phyloP scores from a whole-genome alignment of 768 basidiomycete genomes.

The Boletus speciosus region DNA sequence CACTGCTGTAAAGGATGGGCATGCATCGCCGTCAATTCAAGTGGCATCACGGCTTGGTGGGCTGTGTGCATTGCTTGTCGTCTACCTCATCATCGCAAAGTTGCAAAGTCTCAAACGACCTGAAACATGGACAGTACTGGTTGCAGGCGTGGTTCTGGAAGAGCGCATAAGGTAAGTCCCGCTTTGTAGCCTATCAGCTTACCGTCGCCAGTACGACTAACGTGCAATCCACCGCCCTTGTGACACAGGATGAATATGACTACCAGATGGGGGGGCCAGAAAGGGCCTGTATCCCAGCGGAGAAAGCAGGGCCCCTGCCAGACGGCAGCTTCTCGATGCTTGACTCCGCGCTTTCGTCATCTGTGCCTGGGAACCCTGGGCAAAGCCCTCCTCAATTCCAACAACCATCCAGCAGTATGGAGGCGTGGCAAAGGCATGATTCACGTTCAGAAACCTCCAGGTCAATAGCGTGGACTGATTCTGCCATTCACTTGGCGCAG shows the following conservation, averaged over 20 bases:
- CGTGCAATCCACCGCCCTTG: conserved; percentile 15
- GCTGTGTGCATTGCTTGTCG: neutral
- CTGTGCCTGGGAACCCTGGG: conserved; percentile 37
- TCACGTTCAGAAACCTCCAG: neutral
- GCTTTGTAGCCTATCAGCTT: neutral
- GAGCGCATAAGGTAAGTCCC: conserved; percentile 50
- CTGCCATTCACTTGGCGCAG: conserved; percentile 39
- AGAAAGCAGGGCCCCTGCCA: conserved; percentile 58
- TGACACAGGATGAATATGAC: conserved; percentile 28
- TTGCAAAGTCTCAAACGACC: neutral
- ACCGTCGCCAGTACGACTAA: neutral
- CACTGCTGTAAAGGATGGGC: neutral
- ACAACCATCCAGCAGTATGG: conserved; percentile 19
- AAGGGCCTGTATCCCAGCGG: conserved; percentile 52
- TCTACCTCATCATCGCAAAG: neutral
- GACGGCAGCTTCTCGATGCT: conserved; percentile 39
- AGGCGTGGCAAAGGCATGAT: conserved; percentile 26
- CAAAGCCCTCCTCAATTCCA: conserved; percentile 23
- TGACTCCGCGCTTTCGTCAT: conserved; percentile 38
- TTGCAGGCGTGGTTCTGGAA: conserved; percentile 62
- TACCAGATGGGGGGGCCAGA: conserved; percentile 27
- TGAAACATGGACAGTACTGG: conserved; percentile 68
- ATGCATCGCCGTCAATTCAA: neutral
- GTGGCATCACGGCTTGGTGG: neutral
- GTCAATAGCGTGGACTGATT: conserved; percentile 7